These are phyloP conservation scores for Theobroma cacao DNA, from an alignment of 345 rosid genomes.

Conservation along the genomic window DNA sequence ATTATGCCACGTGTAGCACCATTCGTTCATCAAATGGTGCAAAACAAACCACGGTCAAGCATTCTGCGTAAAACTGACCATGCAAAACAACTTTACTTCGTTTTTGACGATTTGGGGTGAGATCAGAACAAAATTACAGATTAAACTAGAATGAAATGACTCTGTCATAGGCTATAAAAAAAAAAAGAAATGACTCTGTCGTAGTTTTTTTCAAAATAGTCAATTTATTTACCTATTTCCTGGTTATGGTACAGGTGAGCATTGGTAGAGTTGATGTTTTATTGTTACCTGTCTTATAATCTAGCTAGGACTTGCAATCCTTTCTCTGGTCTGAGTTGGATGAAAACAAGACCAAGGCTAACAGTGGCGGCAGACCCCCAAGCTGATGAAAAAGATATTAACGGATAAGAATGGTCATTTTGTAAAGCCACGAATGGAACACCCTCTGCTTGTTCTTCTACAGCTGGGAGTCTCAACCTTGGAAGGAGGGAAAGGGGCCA, in stretches of 20 bases:
- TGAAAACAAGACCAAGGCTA: constrained; percentile 13
- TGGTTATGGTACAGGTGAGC: background rate
- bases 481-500: constrained; percentile 24
- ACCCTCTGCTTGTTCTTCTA: constrained; percentile 18
- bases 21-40: constrained; percentile 7
- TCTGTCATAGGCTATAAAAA: too few species aligned
- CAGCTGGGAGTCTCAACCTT: constrained; percentile 17
- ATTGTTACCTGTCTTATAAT: background rate
- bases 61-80: background rate
- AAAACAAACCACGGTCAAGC: constrained; percentile 2
- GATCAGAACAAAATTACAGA: too few species aligned
- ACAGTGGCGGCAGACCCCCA: constrained; percentile 11
- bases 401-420: constrained; percentile 3
- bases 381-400: constrained; percentile 11
- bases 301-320: background rate
- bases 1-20: constrained; percentile 18
- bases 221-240: too few species aligned
- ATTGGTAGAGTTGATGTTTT: background rate
- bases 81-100: too few species aligned
- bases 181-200: too few species aligned
- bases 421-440: constrained; percentile 13
- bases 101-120: too few species aligned
- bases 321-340: background rate
- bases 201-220: background rate
- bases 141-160: background rate